A percentile compares a stretch with the other conserved stretches of the same genome.
These are phyloP conservation scores for Chalciporus chontae DNA, from an alignment of 768 basidiomycete species.

Conservation along the genomic window DNA sequence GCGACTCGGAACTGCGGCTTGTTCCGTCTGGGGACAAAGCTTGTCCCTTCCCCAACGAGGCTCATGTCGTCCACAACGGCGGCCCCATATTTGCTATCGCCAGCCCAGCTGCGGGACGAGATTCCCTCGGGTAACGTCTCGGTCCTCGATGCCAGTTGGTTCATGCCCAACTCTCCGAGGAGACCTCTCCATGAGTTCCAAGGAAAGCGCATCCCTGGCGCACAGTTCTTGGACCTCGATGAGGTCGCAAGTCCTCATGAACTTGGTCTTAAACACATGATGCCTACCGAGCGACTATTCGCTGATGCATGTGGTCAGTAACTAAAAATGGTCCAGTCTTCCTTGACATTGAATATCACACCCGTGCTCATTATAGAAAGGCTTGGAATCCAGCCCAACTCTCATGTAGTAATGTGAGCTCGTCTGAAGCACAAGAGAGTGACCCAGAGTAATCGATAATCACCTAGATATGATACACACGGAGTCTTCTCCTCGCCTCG, in stretches of 20 bases:
- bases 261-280: slow-evolving; percentile 90
- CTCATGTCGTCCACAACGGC: slow-evolving; percentile 37
- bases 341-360: slow-evolving; percentile 6
- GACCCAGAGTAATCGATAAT: slow-evolving; percentile 9
- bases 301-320: slow-evolving; percentile 74
- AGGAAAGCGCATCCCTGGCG: slow-evolving; percentile 62
- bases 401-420: slow-evolving; percentile 80
- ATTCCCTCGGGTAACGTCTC: slow-evolving; percentile 29
- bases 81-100: slow-evolving; percentile 51
- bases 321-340: neutral
- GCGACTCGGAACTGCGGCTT: slow-evolving; percentile 5
- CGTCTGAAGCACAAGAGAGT: neutral
- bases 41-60: slow-evolving; percentile 14
- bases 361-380: slow-evolving; percentile 43
- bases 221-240: slow-evolving; percentile 79
- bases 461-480: slow-evolving; percentile 75
- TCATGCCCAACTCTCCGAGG: slow-evolving; percentile 86
- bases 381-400: slow-evolving; percentile 67
- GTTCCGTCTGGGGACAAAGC: slow-evolving; percentile 8
- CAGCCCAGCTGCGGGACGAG: slow-evolving; percentile 42
- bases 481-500: slow-evolving; percentile 93
- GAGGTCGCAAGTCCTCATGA: slow-evolving; percentile 69
- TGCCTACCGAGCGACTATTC: slow-evolving; percentile 72
- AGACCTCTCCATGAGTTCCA: slow-evolving; percentile 67
- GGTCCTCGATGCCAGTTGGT: slow-evolving; percentile 83